Percentiles rank a stretch among this genome's conserved stretches.
phyloP scores from a whole-genome alignment of 2,329 filamentous ascomycete genomes.

The Colletotrichum eremochloae region DNA sequence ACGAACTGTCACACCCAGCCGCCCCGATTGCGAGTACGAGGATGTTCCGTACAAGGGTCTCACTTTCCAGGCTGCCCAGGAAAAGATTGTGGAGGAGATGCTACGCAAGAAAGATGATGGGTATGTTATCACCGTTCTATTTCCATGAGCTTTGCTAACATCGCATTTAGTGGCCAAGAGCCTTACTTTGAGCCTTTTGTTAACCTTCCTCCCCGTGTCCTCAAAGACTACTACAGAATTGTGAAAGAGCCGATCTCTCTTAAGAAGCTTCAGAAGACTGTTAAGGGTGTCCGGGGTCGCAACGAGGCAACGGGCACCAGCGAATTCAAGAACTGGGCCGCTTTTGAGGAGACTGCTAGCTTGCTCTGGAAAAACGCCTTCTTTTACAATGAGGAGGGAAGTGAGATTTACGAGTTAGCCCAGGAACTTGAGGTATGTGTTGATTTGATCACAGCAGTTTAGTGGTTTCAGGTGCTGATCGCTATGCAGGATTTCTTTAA shows the following conservation, averaged over 20 bases:
- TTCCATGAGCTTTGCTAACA: conserved; percentile 24
- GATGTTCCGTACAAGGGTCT: conserved; percentile 76
- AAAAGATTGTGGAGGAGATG: conserved; percentile 84
- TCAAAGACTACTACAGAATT: conserved; percentile 89
- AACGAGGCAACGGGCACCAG: conserved; percentile 72
- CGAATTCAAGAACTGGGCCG: conserved; percentile 85
- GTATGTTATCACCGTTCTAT: conserved; percentile 57
- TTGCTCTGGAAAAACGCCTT: conserved; percentile 90
- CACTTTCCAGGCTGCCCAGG: conserved; percentile 86
- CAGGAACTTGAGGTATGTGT: conserved; percentile 79
- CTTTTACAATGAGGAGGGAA: conserved; percentile 92
- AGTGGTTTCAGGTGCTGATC: background rate
- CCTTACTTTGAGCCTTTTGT: conserved; percentile 81
- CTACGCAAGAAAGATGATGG: conserved; percentile 76
- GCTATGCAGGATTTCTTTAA: conserved; percentile 74
- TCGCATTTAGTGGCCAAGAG: conserved; percentile 72
- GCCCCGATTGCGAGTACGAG: conserved; percentile 68
- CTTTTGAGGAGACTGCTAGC: conserved; percentile 83
- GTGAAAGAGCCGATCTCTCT: conserved; percentile 87
- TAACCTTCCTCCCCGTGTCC: conserved; percentile 78
- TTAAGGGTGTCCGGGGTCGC: conserved; percentile 79
- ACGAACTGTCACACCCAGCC: conserved; percentile 53
- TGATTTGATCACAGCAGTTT: background rate
- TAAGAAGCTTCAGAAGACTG: conserved; percentile 80
- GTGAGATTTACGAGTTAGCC: conserved; percentile 83